Conservation (phyloP, 257 asterid genomes). For the Avicennia marina region DNA sequence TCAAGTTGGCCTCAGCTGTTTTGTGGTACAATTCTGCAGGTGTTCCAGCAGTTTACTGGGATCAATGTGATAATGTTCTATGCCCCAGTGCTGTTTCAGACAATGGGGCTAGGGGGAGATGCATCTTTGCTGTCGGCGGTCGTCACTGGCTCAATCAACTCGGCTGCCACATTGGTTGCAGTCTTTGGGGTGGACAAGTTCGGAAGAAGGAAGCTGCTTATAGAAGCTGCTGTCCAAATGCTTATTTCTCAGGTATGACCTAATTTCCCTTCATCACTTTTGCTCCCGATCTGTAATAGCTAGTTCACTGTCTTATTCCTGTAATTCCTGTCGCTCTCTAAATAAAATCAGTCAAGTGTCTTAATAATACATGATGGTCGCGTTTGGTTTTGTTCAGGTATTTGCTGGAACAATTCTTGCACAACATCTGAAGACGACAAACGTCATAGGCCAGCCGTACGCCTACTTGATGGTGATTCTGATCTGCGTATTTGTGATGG, state of each 20-base stretch:
- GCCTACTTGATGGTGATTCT: no score
- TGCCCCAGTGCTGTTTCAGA: slow-evolving; percentile 51
- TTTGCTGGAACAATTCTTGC: no score
- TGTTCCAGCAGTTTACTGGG: slow-evolving; percentile 58
- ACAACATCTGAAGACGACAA: no score
- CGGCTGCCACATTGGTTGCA: slow-evolving; percentile 30
- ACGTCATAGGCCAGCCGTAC: no score
- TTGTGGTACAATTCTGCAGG: slow-evolving; percentile 18
- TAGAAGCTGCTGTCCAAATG: slow-evolving; percentile 45
- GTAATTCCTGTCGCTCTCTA: no score
- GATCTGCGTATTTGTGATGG: no score
- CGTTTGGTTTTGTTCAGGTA: no score
- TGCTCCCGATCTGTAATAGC: no score
- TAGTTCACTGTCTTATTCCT: no score
- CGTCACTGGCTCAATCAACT: slow-evolving; percentile 39
- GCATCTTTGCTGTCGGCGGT: slow-evolving; percentile 47
- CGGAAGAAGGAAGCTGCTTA: slow-evolving; percentile 36
- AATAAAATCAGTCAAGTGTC: no score
- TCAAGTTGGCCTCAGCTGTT: slow-evolving; percentile 28
- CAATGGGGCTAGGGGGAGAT: slow-evolving; percentile 39
- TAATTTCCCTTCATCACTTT: no score
- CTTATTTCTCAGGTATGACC: slow-evolving; percentile 33
- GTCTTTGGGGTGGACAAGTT: slow-evolving; percentile 31
- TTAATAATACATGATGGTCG: no score
- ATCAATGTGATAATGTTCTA: slow-evolving; percentile 51